A percentile compares a stretch with the other conserved stretches of the same genome.
Evolutionary conservation across 345 rosid species (phyloP).

Genomic region (Eucalyptus cladocalyx): DNA sequence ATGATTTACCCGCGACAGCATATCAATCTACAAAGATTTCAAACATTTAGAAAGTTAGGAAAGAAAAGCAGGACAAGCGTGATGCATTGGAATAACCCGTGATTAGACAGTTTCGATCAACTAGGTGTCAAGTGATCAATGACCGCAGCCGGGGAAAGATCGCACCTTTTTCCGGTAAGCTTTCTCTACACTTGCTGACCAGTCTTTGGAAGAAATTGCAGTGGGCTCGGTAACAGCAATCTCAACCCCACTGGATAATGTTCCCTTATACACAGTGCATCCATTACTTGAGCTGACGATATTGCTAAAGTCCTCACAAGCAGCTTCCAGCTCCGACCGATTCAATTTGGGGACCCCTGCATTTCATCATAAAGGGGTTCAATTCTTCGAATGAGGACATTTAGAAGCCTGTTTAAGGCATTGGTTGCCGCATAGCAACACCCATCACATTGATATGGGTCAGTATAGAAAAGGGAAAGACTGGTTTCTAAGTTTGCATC

Average conservation of each 20-base stretch:
- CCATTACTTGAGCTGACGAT: constrained; percentile 51
- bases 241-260: constrained; percentile 96
- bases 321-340: constrained; percentile 77
- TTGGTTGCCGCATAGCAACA: background rate
- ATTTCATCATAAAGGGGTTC: background rate
- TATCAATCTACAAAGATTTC: constrained; percentile 37
- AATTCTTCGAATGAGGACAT: background rate
- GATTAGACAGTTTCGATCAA: background rate
- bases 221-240: constrained; percentile 66
- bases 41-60: background rate
- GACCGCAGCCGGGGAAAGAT: background rate
- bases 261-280: constrained; percentile 77
- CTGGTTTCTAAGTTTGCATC: background rate
- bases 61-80: background rate
- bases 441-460: background rate
- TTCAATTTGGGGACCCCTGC: constrained; percentile 95
- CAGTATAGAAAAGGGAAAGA: background rate
- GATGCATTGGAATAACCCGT: background rate
- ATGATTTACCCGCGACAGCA: constrained; percentile 72
- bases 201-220: constrained; percentile 36
- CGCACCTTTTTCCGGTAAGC: constrained; percentile 66
- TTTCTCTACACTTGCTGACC: constrained; percentile 58
- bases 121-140: background rate
- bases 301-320: constrained; percentile 99
- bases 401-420: background rate